Conservation (phyloP, 768 basidiomycete genomes). For the Termitomyces sp. region DNA sequence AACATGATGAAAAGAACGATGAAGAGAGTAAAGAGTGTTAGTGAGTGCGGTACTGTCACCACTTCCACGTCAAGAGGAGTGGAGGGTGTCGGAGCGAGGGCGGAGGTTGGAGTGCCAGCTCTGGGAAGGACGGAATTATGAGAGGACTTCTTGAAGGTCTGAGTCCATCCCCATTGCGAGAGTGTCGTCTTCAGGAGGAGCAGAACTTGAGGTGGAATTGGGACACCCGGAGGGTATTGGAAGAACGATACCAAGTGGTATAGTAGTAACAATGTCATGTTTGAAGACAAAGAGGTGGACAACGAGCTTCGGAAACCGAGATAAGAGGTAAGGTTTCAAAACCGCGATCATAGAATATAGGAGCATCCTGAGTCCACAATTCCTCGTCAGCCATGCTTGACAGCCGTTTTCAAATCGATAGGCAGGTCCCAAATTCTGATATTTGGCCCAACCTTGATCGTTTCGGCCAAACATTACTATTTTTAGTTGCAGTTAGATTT, state of each 20-base stretch:
- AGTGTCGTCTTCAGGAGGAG: not conserved
- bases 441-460: no score
- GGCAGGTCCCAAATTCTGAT: no score
- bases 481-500: no score
- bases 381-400: no score
- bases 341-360: no score
- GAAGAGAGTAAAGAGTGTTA: not conserved
- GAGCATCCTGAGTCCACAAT: no score
- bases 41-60: not conserved
- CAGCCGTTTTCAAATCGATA: no score
- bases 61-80: not conserved
- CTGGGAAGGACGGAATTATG: not conserved
- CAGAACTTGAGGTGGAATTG: not conserved
- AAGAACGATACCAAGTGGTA: not conserved
- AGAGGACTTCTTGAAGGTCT: not conserved
- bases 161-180: not conserved
- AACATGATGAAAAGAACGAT: not conserved
- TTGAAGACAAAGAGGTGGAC: not conserved
- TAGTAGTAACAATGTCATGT: not conserved
- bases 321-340: no score
- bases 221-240: not conserved
- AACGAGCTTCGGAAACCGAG: not conserved
- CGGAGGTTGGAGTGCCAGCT: not conserved
- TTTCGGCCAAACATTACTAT: no score
- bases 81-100: not conserved